Evolutionary conservation across 805 yeast species (phyloP).

Genomic region (Candida hispaniensis): DNA sequence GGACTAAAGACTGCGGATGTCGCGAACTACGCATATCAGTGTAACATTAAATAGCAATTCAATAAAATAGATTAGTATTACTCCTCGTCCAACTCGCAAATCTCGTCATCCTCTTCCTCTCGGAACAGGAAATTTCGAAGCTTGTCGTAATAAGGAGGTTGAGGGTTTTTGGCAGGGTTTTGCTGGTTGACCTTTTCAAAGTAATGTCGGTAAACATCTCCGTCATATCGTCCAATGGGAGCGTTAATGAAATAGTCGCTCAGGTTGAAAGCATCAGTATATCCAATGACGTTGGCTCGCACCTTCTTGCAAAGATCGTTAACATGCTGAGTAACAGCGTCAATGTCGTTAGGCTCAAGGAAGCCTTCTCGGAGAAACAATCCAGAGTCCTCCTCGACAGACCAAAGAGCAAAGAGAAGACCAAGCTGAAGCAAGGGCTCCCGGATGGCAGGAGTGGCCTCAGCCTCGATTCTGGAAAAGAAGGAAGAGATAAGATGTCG

Average conservation of each 20-base stretch:
- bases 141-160: constrained; percentile 48
- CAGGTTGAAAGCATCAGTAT: constrained; percentile 75
- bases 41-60: no score
- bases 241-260: constrained; percentile 75
- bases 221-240: constrained; percentile 69
- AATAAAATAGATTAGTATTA: no score
- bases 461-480: constrained; percentile 28
- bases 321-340: constrained; percentile 34
- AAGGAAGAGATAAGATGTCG: constrained; percentile 31
- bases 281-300: constrained; percentile 60
- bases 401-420: constrained; percentile 51
- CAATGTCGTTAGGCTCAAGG: constrained; percentile 40
- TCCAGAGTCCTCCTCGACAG: constrained; percentile 61
- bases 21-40: no score
- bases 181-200: constrained; percentile 51
- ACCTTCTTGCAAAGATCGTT: constrained; percentile 39
- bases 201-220: constrained; percentile 75
- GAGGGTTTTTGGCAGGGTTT: constrained; percentile 32
- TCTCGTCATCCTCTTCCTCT: constrained; percentile 19
- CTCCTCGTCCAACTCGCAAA: constrained; percentile 15
- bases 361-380: constrained; percentile 56
- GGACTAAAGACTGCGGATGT: no score
- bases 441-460: constrained; percentile 34
- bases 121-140: constrained; percentile 31
- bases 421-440: constrained; percentile 45